Evolutionary conservation across 371 early-diverging fungal genomes (phyloP).

Genomic region (Smittium culicis): DNA sequence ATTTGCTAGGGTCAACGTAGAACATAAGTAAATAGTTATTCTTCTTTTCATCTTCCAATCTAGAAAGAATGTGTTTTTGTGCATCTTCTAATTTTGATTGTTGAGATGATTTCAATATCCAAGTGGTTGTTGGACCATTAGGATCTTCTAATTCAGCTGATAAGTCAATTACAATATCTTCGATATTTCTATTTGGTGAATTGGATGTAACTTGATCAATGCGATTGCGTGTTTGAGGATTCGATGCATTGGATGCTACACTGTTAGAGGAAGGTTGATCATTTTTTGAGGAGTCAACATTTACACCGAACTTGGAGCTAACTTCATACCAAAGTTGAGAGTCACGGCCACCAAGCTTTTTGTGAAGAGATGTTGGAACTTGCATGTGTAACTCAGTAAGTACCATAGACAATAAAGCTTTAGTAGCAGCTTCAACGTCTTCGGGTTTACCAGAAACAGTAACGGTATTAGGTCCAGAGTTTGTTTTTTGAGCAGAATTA

Average conservation of each 20-base stretch:
- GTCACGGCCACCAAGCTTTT: constrained; percentile 33
- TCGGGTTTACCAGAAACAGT: constrained; percentile 43
- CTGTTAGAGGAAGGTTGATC: constrained; percentile 19
- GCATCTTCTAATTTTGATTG: constrained; percentile 27
- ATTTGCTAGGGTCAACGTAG: constrained; percentile 13
- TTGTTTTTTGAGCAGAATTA: too few relatives aligned
- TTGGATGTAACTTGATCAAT: constrained; percentile 22
- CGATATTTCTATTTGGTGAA: constrained; percentile 28
- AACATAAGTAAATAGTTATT: neutral
- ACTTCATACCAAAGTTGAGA: constrained; percentile 33
- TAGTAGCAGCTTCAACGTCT: constrained; percentile 40
- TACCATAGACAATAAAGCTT: constrained; percentile 26
- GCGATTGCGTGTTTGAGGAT: constrained; percentile 2
- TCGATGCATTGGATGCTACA: too few relatives aligned
- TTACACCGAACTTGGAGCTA: constrained; percentile 37
- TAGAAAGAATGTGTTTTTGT: neutral
- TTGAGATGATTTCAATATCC: constrained; percentile 34
- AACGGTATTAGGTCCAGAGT: constrained; percentile 27
- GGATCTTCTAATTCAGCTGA: constrained; percentile 18
- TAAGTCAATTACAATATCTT: constrained; percentile 7
- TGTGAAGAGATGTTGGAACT: constrained; percentile 35
- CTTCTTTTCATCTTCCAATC: too few relatives aligned
- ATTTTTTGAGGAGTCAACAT: constrained; percentile 26
- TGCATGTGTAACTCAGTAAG: constrained; percentile 23
- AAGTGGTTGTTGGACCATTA: constrained; percentile 23